Percentiles rank a stretch among this genome's conserved stretches.
These are phyloP conservation scores for Conticribra guillardii DNA, from an alignment of 108 stramenopile species.

Conservation along the genomic window DNA sequence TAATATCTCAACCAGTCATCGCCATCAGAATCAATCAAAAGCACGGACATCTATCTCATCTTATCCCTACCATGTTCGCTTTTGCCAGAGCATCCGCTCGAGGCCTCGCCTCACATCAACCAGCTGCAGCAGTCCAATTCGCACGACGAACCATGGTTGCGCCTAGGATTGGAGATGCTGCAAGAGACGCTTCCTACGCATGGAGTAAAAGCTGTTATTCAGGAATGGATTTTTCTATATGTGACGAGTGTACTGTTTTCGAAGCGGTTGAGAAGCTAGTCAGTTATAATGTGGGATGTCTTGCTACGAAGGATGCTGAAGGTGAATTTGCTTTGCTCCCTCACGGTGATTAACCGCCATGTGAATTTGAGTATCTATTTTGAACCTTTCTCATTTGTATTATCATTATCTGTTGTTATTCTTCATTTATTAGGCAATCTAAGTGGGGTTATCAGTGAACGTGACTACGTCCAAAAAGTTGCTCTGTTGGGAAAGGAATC, in stretches of 20 bases:
- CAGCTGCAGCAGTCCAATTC: background rate
- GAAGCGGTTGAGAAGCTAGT: slow-evolving; percentile 66
- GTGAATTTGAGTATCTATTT: background rate
- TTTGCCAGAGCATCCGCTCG: background rate
- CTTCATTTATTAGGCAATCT: slow-evolving; percentile 55
- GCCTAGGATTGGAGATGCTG: slow-evolving; percentile 40
- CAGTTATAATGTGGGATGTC: slow-evolving; percentile 86
- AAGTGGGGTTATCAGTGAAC: slow-evolving; percentile 86
- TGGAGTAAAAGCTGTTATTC: slow-evolving; percentile 76
- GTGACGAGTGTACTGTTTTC: slow-evolving; percentile 52
- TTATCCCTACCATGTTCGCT: background rate
- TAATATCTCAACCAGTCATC: slow-evolving; percentile 1
- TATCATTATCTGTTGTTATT: slow-evolving; percentile 1
- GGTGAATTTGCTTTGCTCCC: no score
- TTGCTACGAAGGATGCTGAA: slow-evolving; percentile 73
- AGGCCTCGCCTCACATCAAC: background rate
- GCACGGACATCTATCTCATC: background rate
- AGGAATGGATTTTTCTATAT: slow-evolving; percentile 71
- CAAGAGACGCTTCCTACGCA: slow-evolving; percentile 37
- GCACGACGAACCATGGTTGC: slow-evolving; percentile 27
- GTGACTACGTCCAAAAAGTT: slow-evolving; percentile 92
- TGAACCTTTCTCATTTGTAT: background rate
- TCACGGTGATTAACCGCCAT: background rate
- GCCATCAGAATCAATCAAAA: background rate
- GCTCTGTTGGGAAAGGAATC: slow-evolving; percentile 74